phyloP scores from a whole-genome alignment of 108 stramenopile genomes.

The Cyclotella sp. region DNA sequence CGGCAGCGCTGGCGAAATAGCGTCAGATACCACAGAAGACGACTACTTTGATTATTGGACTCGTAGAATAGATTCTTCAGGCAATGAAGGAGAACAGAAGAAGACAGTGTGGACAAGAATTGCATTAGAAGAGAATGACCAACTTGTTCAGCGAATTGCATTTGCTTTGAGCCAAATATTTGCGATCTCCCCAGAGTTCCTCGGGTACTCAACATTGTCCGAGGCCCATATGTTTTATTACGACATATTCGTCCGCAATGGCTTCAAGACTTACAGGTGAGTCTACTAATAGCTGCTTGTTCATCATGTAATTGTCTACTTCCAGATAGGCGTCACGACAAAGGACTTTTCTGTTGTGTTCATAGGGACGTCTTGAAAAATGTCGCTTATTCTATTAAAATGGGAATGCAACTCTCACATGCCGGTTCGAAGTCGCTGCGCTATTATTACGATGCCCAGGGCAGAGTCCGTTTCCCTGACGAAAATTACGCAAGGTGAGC shows the following conservation, averaged over 20 bases:
- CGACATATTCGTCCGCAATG: conserved; percentile 70
- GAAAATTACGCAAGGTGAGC: conserved; percentile 33
- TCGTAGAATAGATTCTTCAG: conserved; percentile 10
- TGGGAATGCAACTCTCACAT: conserved; percentile 45
- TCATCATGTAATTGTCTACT: background rate
- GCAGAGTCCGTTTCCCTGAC: conserved; percentile 18
- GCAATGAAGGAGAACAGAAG: conserved; percentile 27
- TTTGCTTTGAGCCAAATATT: conserved; percentile 49
- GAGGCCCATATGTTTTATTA: conserved; percentile 58
- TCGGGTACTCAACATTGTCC: conserved; percentile 15
- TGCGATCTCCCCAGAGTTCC: conserved; percentile 22
- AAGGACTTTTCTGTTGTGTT: background rate
- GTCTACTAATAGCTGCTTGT: too few relatives aligned
- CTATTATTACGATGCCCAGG: background rate
- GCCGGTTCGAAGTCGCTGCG: conserved; percentile 16
- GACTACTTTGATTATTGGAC: conserved; percentile 31
- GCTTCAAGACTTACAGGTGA: conserved; percentile 26
- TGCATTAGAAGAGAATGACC: conserved; percentile 44
- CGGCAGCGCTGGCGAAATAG: conserved; percentile 26
- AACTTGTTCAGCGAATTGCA: conserved; percentile 56
- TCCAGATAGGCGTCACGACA: background rate
- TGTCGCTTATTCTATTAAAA: conserved; percentile 25
- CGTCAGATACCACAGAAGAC: conserved; percentile 23
- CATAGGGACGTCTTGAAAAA: conserved; percentile 35
- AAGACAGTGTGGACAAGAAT: conserved; percentile 41